Evolutionary conservation across 768 basidiomycete species (phyloP), one percentile per base, ranked within the genome.

Genomic region (Kwoniella europaea): DNA sequence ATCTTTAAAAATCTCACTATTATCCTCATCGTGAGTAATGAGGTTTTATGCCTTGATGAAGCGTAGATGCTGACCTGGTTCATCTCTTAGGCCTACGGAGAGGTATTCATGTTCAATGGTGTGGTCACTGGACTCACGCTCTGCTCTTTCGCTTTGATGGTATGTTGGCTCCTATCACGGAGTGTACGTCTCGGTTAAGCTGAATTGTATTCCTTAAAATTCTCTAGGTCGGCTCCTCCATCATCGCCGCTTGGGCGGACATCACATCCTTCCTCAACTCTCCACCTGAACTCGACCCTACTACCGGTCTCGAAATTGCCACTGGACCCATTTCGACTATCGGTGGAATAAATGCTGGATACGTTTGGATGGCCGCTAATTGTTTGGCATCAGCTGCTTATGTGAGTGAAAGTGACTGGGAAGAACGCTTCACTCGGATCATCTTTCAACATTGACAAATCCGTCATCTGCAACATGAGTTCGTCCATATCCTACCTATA

Each of bases 1-100:
- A 80, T 80, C 73, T 98, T 98, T 88, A 99, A 99, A 85, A 99
- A 99, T 82, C 80, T 98, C 79, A 97, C 97, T 16, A 99, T 98
- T 78, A 98, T 99, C 76, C 88, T 99, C 42, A 98, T 98, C 79
- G 95, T 71, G 35, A 71, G 63, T 65, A 1, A 46, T 27, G 41
- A 50, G 20, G 4, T 27, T 16, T 58, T 7, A 52, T 10, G 15
- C 16, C 7, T 10, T 18, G 5, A 2, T n/a, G 3, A 46, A 35
- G 18, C 6, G 18, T 41, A 1, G 16, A 52, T 53, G 65, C 42
- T 57, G 13, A 12, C 16, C 9, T 24, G 35, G 44, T 27, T 43
- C 18, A 12, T 46, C 62, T 18, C n/a, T 35, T 55, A 95, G 93
- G 94, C 97, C 10, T 98, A 99, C 81, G 97, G 97, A 50, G 97